Base-by-base conservation (phyloP, 345 rosid genomes). In the Aquilaria malaccensis region DNA sequence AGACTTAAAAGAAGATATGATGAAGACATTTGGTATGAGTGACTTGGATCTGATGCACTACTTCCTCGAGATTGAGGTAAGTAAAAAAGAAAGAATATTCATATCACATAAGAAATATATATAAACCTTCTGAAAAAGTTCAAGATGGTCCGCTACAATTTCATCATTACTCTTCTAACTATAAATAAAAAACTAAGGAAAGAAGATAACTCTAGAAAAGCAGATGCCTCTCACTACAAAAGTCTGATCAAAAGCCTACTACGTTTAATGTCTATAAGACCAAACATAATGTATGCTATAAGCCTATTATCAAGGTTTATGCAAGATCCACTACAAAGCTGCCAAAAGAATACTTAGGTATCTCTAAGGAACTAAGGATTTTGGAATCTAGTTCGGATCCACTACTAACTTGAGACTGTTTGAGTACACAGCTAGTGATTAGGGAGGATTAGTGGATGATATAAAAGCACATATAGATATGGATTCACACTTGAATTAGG, bases 191-290 rank as follows among this genome's bases (percentile, higher is more conserved):
- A 49, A 7, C 3, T 11, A 11, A 49, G 15, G 9, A 49, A 49
- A 49, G 15, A 49, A 49, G 52, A 49, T 11, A n/a, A 11, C 52
- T 11, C 4, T 1, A 3, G n/a, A 49, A 49, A 49, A n/a, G 15
- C 0, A n/a, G 0, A 11, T 11, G 52, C 15, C 52, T 1, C 52
- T 2, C 15, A 4, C 3, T 49, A 11, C 12, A 11, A 11, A 49
- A 49, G 52, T n/a, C 12, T 49, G 13, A 49, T 49, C 15, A n/a
- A n/a, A 49, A 49, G 52, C 15, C 2, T 49, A 49, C 74, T 52
- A 37, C 2, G 7, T 37, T 5, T 50, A 14, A 50, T 11, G 52
- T 1, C 13, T 2, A 12, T 11, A 50, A 50, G 4, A 37, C 43
- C 52, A 12, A 50, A 14, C 52, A 11, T 12, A 50, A 12, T 12